Base-by-base conservation (phyloP, 2,329 filamentous ascomycete genomes). In the Neofusicoccum ribis region DNA sequence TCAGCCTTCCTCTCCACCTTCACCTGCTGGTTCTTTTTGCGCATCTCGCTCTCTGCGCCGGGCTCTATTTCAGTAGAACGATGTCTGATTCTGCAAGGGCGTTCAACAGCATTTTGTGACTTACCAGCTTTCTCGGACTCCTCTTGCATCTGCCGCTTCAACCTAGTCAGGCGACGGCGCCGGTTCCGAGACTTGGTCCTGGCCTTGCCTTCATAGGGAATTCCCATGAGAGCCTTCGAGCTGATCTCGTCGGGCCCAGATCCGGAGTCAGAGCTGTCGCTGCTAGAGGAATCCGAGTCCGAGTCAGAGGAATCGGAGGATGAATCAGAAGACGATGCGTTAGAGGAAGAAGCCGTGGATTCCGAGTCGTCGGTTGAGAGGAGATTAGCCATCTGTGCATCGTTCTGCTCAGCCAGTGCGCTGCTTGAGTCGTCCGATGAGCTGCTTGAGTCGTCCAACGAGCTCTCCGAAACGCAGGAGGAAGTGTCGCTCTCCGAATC, bases 121-220 rank as follows among this genome's bases (percentile, higher is more conserved):
- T 46, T 44, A 58, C 54, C 39, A 31, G 54, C 23, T 36, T 44
- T 7, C 11, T 56, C n/a, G 39, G 15, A 41, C 2, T 44, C 9
- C 12, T 20, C 31, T 39, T 43, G 37, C 5, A 50, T n/a, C 50
- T 41, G 15, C 36, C 36, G 58, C 12, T 20, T 49, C 11, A 17
- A 1, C 11, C 15, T 64, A 1, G n/a, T 27, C 3, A 54, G 14
- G 9, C 43, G 50, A n/a, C 62, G 62, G 11, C 62, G 62, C 20
- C 34, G 41, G n/a, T 64, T 64, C 12, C 86, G 83, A 27, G 77
- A 76, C 59, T 82, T 82, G 0, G 88, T 90, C 17, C 27, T 31
- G 6, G 27, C 27, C 5, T 5, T 31, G 27, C 27, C 27, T 31
- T 31, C 27, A 31, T 73, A 70, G 23, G 72, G 68, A 37, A 79